Evolutionary conservation across 345 rosid species (phyloP).

Genomic region (Streptanthus diversifolius): DNA sequence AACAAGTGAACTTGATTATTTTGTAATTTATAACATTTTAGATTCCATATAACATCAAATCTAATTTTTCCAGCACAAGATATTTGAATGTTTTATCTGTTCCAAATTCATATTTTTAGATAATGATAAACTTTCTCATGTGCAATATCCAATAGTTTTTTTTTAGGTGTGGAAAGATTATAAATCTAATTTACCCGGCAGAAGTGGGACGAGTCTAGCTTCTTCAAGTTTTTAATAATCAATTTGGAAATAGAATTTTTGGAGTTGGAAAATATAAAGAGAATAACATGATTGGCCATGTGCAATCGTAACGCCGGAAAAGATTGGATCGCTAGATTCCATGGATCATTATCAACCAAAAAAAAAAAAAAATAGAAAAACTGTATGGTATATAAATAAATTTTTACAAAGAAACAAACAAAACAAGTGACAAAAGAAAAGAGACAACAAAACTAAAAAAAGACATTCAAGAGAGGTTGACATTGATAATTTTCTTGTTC

Average conservation of each 20-base stretch:
- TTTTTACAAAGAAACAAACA: constrained; percentile 11
- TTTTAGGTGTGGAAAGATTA: background rate
- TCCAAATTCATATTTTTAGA: too few relatives aligned
- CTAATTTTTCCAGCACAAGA: too few relatives aligned
- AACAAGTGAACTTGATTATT: background rate
- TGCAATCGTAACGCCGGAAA: constrained; percentile 19
- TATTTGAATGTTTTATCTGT: too few relatives aligned
- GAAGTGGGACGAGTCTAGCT: background rate
- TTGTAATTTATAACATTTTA: too few relatives aligned
- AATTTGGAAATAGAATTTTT: background rate
- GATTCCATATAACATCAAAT: too few relatives aligned
- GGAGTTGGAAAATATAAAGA: constrained; percentile 13
- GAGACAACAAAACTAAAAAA: background rate
- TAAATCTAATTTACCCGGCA: background rate
- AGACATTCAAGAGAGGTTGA: constrained; percentile 1
- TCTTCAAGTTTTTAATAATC: background rate
- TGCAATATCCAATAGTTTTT: too few relatives aligned
- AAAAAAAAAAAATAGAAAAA: background rate
- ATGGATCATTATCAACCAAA: constrained; percentile 23
- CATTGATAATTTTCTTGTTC: background rate
- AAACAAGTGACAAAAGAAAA: constrained; percentile 1
- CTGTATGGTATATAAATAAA: background rate
- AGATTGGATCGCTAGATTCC: constrained; percentile 33
- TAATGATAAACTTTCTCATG: too few relatives aligned
- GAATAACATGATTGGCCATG: constrained; percentile 26